These are phyloP conservation scores for Shiraia sp. DNA, from an alignment of 2,329 filamentous ascomycete species.

Conservation along the genomic window DNA sequence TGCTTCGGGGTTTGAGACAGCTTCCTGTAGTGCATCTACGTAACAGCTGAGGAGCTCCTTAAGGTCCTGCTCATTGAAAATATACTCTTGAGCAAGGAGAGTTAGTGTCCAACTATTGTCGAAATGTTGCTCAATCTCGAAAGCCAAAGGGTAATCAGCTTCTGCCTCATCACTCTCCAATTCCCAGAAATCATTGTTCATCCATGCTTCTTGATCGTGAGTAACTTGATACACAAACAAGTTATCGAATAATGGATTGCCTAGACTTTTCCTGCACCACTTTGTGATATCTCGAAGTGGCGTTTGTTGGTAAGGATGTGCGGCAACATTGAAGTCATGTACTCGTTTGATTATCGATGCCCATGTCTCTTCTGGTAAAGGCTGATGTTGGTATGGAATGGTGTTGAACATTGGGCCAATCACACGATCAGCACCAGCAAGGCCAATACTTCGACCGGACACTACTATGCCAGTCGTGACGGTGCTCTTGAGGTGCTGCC, in stretches of 20 bases:
- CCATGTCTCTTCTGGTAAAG: conserved; percentile 58
- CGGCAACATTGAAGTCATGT: conserved; percentile 70
- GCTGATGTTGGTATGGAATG: conserved; percentile 67
- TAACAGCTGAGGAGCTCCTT: conserved; percentile 51
- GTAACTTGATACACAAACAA: conserved; percentile 78
- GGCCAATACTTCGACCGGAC: conserved; percentile 74
- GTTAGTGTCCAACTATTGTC: conserved; percentile 58
- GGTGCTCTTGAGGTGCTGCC: conserved; percentile 52
- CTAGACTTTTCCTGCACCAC: conserved; percentile 65
- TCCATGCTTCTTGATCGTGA: conserved; percentile 22
- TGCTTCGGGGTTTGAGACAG: conserved; percentile 39
- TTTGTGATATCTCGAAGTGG: conserved; percentile 79
- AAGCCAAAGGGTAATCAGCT: conserved; percentile 75
- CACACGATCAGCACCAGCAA: conserved; percentile 66
- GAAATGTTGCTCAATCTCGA: conserved; percentile 67
- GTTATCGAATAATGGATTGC: conserved; percentile 68
- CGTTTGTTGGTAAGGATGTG: conserved; percentile 76
- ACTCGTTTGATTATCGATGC: conserved; percentile 63
- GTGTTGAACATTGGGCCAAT: conserved; percentile 92
- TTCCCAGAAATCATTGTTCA: conserved; percentile 57
- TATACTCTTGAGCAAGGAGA: conserved; percentile 61
- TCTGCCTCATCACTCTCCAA: conserved; percentile 44
- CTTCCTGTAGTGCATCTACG: conserved; percentile 42
- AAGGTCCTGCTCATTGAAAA: conserved; percentile 43
- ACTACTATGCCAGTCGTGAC: conserved; percentile 73